phyloP scores from a whole-genome alignment of 2,329 filamentous ascomycete genomes.

The Neopestalotiopsis sp. region DNA sequence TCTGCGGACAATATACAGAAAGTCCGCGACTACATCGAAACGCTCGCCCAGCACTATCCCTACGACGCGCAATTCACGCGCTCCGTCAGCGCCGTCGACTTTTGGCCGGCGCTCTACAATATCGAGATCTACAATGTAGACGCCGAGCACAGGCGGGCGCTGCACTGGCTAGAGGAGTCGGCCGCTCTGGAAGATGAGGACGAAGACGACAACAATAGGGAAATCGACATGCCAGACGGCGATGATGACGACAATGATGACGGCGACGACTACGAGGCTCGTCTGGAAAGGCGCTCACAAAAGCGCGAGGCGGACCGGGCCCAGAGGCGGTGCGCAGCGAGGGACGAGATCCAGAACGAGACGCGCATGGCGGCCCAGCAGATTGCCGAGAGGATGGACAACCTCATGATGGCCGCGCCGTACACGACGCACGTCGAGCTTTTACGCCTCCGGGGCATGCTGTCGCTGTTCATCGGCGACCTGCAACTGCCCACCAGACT shows the following conservation, averaged over 20 bases:
- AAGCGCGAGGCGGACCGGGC: slow-evolving; percentile 16
- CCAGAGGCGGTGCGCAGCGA: slow-evolving; percentile 31
- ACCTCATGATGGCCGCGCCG: slow-evolving; percentile 70
- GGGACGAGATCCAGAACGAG: slow-evolving; percentile 48
- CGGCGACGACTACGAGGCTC: slow-evolving; percentile 13
- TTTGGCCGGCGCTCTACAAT: slow-evolving; percentile 81
- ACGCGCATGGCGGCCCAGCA: slow-evolving; percentile 64
- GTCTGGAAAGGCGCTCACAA: slow-evolving; percentile 16
- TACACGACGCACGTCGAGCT: slow-evolving; percentile 72
- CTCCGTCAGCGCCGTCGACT: slow-evolving; percentile 70
- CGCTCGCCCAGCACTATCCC: slow-evolving; percentile 77
- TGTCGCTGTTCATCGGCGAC: slow-evolving; percentile 77
- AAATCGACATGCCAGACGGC: slow-evolving; percentile 17
- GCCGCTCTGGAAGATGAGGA: slow-evolving; percentile 26
- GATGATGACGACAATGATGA: slow-evolving; percentile 10
- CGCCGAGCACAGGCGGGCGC: slow-evolving; percentile 56
- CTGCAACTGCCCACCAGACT: slow-evolving; percentile 54
- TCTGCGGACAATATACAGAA: slow-evolving; percentile 49
- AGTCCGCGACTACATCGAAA: slow-evolving; percentile 71
- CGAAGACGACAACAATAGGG: slow-evolving; percentile 22
- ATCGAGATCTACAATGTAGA: slow-evolving; percentile 81
- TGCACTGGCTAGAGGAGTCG: slow-evolving; percentile 40
- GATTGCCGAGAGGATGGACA: slow-evolving; percentile 73
- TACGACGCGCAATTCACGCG: slow-evolving; percentile 66
- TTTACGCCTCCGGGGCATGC: slow-evolving; percentile 73